Base-by-base conservation (phyloP, 345 rosid genomes). In the Isatis tinctoria region DNA sequence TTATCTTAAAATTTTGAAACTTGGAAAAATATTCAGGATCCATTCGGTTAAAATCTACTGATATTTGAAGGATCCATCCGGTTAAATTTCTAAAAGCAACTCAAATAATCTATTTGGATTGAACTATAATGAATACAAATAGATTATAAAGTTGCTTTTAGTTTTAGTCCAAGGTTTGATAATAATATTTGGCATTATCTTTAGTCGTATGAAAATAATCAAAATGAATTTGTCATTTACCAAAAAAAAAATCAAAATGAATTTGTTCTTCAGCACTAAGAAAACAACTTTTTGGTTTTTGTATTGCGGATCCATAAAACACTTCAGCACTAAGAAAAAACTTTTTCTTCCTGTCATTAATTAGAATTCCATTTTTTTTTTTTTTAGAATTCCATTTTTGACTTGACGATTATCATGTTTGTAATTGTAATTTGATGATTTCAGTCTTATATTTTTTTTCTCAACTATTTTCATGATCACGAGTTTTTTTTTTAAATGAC, bases 101-200 rank as follows among this genome's bases (percentile, higher is more conserved):
- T n/a, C n/a, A n/a, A n/a, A n/a, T n/a, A n/a, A n/a, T n/a, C n/a
- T n/a, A n/a, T n/a, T n/a, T n/a, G n/a, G n/a, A n/a, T n/a, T n/a
- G n/a, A n/a, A n/a, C n/a, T n/a, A n/a, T n/a, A n/a, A 10, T n/a
- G 27, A 40, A 39, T 10, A 24, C 28, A 52, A 40, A 40, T 39
- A 3, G 6, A 68, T 67, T 54, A 27, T 43, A 32, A 14, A 28
- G 57, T 44, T 47, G 48, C 45, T 41, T 41, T 58, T 43, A 28
- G 35, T 2, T 18, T 33, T 54, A 17, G 63, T 30, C 13, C 32
- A 45, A 48, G 30, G 60, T 37, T 72, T 61, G 52, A 74, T 59
- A 48, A 52, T 36, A 14, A 70, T 14, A 24, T 65, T 69, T 52
- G 79, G 73, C 77, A 79, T 86, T 81, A 27, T 39, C 67, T 71